Percentiles rank a stretch among this genome's conserved stretches.
Evolutionary conservation across 768 basidiomycete species (phyloP).

Genomic region (Mrakia gelida): DNA sequence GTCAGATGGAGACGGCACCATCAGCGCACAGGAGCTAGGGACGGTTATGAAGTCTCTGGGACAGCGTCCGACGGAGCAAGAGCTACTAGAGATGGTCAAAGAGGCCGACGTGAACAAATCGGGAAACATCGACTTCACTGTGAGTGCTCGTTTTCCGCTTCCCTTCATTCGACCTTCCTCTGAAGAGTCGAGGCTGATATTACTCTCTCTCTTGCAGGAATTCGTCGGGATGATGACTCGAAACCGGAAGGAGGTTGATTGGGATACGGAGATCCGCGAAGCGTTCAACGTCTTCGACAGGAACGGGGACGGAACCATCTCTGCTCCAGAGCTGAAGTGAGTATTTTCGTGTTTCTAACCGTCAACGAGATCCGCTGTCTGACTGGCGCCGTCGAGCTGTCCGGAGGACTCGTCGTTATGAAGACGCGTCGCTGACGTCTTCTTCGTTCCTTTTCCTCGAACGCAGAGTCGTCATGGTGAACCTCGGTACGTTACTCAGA

Average conservation of each 20-base stretch:
- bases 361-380: no score
- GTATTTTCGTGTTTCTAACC: no score
- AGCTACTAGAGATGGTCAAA: background rate
- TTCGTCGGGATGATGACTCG: conserved; percentile 2
- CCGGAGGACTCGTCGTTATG: no score
- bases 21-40: background rate
- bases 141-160: background rate
- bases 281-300: conserved; percentile 2
- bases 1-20: conserved; percentile 3
- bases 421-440: background rate
- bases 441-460: background rate
- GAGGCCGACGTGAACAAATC: background rate
- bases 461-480: background rate
- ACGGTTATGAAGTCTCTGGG: background rate
- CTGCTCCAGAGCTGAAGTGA: background rate
- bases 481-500: background rate
- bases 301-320: background rate
- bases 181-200: no score
- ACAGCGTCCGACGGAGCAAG: background rate
- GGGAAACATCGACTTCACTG: background rate
- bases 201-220: background rate
- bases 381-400: no score
- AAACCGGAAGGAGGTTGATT: background rate
- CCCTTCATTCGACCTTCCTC: no score
- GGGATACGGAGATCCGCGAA: background rate